phyloP scores from a whole-genome alignment of 2,329 filamentous ascomycete genomes.

The Ceratocystis cubensis region DNA sequence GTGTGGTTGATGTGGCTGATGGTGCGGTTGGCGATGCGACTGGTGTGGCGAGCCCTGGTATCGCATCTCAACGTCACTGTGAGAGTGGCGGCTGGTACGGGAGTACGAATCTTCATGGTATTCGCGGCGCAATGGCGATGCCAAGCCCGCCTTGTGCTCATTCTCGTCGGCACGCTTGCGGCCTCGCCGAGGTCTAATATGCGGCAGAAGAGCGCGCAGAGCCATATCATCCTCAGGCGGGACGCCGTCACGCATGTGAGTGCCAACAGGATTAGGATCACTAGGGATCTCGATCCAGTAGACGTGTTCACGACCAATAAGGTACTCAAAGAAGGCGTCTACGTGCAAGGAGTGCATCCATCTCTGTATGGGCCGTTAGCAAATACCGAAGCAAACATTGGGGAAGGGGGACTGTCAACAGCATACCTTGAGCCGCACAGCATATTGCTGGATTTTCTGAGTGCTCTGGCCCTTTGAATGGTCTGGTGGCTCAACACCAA shows the following conservation, averaged over 20 bases:
- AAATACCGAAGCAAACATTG: no score
- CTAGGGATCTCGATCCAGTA: constrained; percentile 70
- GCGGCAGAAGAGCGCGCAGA: constrained; percentile 67
- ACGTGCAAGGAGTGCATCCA: constrained; percentile 98
- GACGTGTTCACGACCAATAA: constrained; percentile 49
- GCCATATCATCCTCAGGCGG: constrained; percentile 79
- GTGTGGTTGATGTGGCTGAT: neutral
- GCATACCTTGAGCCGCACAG: constrained; percentile 72
- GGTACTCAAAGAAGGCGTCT: constrained; percentile 86
- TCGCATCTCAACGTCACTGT: constrained; percentile 23
- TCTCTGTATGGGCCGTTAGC: constrained; percentile 38
- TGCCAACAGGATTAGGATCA: constrained; percentile 47
- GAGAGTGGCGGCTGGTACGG: neutral
- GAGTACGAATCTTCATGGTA: neutral
- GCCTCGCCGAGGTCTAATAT: constrained; percentile 52
- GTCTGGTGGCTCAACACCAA: constrained; percentile 81
- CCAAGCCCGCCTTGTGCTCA: constrained; percentile 36
- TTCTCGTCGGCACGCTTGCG: constrained; percentile 53
- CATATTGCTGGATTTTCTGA: constrained; percentile 92
- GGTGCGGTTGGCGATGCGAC: neutral
- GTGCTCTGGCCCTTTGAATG: constrained; percentile 73
- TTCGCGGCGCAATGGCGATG: constrained; percentile 50
- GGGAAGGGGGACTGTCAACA: neutral
- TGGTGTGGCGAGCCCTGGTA: constrained; percentile 29
- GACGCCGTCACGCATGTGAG: constrained; percentile 65